A percentile compares a stretch with the other conserved stretches of the same genome.
phyloP scores from a whole-genome alignment of 768 basidiomycete genomes.

The Rhizopogon vesiculosus region DNA sequence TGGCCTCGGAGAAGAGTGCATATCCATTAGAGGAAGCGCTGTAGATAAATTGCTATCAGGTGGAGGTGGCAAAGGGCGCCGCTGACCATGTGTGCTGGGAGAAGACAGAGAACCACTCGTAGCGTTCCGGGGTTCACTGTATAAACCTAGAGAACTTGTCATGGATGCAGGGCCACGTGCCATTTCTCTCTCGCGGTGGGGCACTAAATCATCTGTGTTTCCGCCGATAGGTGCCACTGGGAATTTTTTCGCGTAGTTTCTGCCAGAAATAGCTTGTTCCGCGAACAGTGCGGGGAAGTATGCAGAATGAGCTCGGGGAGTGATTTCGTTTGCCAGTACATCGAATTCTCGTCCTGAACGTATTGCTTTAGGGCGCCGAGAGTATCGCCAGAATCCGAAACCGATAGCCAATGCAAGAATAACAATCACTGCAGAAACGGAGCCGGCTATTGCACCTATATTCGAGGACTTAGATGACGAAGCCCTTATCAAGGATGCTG shows the following conservation, averaged over 20 bases:
- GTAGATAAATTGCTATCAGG: neutral
- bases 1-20: neutral
- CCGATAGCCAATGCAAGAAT: slow-evolving; percentile 2
- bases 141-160: neutral
- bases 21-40: neutral
- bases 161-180: neutral
- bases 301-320: neutral
- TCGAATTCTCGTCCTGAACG: neutral
- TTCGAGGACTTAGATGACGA: slow-evolving; percentile 3
- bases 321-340: neutral
- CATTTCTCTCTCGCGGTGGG: neutral
- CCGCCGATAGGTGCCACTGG: slow-evolving; percentile 1
- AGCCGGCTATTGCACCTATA: slow-evolving; percentile 13
- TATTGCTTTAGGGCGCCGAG: neutral
- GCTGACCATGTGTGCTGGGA: neutral
- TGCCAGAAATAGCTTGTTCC: neutral
- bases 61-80: neutral
- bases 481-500: neutral
- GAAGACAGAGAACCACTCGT: neutral
- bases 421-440: slow-evolving; percentile 9
- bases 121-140: neutral
- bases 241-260: neutral
- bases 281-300: neutral
- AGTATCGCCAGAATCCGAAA: slow-evolving; percentile 2
- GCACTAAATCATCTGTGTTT: neutral